Conservation (phyloP, 2,329 filamentous ascomycete species). For the Keithomyces neogunnii region DNA sequence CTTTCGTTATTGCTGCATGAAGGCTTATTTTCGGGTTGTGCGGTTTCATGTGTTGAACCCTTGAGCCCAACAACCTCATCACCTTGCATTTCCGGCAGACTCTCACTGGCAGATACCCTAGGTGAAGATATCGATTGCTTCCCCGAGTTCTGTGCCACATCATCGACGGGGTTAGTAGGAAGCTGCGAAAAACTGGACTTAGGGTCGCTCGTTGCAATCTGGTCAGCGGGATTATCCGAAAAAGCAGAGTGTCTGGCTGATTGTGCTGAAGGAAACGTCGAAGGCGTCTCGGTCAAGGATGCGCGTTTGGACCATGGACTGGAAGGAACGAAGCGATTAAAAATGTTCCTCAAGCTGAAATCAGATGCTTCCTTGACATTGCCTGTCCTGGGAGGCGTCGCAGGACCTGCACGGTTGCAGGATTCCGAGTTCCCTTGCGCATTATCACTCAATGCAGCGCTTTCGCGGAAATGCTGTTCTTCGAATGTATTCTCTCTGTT, state of each 20-base stretch:
- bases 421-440: background rate
- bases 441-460: background rate
- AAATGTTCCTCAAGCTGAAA: constrained; percentile 14
- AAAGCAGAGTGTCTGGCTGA: background rate
- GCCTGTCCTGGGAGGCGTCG: background rate
- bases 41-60: background rate
- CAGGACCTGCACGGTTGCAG: background rate
- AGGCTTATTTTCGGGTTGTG: background rate
- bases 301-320: constrained; percentile 16
- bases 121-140: no score
- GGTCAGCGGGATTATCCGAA: background rate
- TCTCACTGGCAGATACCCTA: no score
- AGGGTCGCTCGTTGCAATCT: background rate
- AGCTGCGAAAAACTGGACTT: background rate
- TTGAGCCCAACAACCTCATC: no score
- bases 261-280: background rate
- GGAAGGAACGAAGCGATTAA: constrained; percentile 15
- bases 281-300: constrained; percentile 4
- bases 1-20: background rate
- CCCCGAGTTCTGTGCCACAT: background rate
- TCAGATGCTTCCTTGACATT: constrained; percentile 5
- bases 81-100: no score
- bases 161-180: background rate
- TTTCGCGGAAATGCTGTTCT: background rate
- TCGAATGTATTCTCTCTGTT: background rate